Evolutionary conservation across 2,329 filamentous ascomycete genomes (phyloP), one percentile per base, ranked within the genome.

Genomic region (Fusarium longipes): DNA sequence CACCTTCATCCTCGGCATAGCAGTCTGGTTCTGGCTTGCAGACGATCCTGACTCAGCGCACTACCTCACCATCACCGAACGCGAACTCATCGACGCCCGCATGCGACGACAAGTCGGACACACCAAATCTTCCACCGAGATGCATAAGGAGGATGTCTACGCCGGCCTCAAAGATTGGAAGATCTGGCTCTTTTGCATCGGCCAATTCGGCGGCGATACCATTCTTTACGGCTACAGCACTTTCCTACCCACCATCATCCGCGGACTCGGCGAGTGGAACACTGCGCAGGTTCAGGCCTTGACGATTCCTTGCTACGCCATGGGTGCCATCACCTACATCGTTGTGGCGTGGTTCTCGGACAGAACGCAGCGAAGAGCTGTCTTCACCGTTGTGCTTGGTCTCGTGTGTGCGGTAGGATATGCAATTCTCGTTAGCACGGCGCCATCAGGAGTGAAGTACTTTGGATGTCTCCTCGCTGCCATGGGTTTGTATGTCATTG

Each of bases 221-320:
- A 88, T 90, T 80, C 81, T 91, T 0, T 91, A 91, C 65, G 75
- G 75, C 4, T 90, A 86, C 73, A 85, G 83, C 50, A 90, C 87
- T 2, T 91, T 91, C 68, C 76, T 91, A 35, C 89, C 89, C 0
- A 90, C 88, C 0, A 91, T 91, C 53, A 90, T 91, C 71, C 78
- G 83, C 20, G 86, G 83, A 0, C 82, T 91, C 50, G 82, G 87
- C 0, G 79, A 87, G 49, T 74, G 74, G 74, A 64, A 58, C n/a
- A 68, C 20, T 0, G 65, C 71, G 3, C 65, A 78, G 39, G 83
- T 89, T 0, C 88, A 91, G 70, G 86, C 87, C n/a, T 80, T 91
- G 18, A 91, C 89, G 0, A 89, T 91, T 36, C 89, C 89, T 1
- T 89, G 87, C 74, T 91, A 91, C 63, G 82, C 82, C 0, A 72